Percentiles rank a stretch among this genome's conserved stretches.
Evolutionary conservation across 805 yeast genomes (phyloP).

Genomic region (Metschnikowia similis): DNA sequence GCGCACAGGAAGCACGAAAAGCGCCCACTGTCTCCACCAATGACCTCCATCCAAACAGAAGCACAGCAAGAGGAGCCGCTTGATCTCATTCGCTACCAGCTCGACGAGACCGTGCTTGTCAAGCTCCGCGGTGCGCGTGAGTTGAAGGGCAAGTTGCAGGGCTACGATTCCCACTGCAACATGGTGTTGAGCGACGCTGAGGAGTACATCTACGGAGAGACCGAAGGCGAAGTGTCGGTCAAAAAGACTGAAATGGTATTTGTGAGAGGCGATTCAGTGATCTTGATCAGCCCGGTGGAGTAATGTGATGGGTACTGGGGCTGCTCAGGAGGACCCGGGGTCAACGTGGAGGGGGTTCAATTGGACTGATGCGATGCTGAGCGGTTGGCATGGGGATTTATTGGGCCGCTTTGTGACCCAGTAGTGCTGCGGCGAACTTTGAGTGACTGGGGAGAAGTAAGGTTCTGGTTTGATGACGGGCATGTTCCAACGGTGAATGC

Average conservation of each 20-base stretch:
- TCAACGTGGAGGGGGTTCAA: too few species aligned
- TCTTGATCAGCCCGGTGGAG: conserved; percentile 57
- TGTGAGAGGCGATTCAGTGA: conserved; percentile 97
- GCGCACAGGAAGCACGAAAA: background rate
- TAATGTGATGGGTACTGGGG: background rate
- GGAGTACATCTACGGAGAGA: conserved; percentile 67
- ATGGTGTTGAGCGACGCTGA: conserved; percentile 90
- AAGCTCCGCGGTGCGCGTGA: conserved; percentile 94
- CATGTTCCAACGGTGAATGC: too few species aligned
- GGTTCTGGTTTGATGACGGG: too few species aligned
- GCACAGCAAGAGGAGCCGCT: conserved; percentile 66
- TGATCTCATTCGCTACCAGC: conserved; percentile 76
- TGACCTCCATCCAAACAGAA: conserved; percentile 32
- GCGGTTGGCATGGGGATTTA: too few species aligned
- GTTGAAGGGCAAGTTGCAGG: conserved; percentile 83
- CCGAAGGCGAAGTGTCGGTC: conserved; percentile 38
- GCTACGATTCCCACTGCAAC: conserved; percentile 95
- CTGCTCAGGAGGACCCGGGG: background rate
- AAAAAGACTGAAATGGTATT: conserved; percentile 83
- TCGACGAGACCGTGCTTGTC: conserved; percentile 83
- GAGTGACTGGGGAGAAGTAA: too few species aligned
- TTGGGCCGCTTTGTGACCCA: too few species aligned
- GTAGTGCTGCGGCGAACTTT: too few species aligned
- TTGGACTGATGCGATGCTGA: too few species aligned
- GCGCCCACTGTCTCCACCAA: conserved; percentile 6